Evolutionary conservation across 768 basidiomycete species (phyloP), one percentile per base, ranked within the genome.

Genomic region (Kwoniella sp.): DNA sequence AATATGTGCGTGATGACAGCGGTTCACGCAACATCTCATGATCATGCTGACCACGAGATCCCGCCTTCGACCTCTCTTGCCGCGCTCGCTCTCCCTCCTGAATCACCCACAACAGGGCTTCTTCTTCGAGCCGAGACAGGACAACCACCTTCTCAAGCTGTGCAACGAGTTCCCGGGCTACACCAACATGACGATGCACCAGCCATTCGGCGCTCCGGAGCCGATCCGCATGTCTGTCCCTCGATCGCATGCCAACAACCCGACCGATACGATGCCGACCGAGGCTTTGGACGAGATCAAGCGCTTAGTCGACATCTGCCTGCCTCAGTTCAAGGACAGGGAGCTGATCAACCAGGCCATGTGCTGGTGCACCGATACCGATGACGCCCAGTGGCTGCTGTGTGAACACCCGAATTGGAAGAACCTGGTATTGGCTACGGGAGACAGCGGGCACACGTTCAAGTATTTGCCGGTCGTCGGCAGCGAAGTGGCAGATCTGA

Each of bases 111-210:
- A 6, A 22, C 19, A 70, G 57, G 72, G 72, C 5, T 73, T 73
- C 58, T 68, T 65, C 56, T 61, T 73, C 33, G 70, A 73, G 48
- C 70, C 69, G 6, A 50, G 39, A 33, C 36, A 45, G 36, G 59
- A 36, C 14, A 46, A 25, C 5, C 25, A 42, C 9, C 39, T 69
- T 12, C 41, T 71, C 42, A 70, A 71, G 46, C 44, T 70, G 1
- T 66, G 64, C 59, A 65, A 73, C 56, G 69, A 73, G 52, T 73
- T 73, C 53, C 49, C 63, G 6, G 71, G 71, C 9, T 69, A 63
- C 46, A 71, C 68, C 2, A 56, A 69, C 19, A 45, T 53, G 43
- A 34, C 37, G 8, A 22, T 51, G 3, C 36, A 34, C 17, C 55
- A 46, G 9, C 69, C 70, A 5, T 73, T 62, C 42, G 65, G 65